Percentiles rank a stretch among this genome's conserved stretches.
phyloP scores from a whole-genome alignment of 345 rosid species.

The Melaleuca alternifolia region DNA sequence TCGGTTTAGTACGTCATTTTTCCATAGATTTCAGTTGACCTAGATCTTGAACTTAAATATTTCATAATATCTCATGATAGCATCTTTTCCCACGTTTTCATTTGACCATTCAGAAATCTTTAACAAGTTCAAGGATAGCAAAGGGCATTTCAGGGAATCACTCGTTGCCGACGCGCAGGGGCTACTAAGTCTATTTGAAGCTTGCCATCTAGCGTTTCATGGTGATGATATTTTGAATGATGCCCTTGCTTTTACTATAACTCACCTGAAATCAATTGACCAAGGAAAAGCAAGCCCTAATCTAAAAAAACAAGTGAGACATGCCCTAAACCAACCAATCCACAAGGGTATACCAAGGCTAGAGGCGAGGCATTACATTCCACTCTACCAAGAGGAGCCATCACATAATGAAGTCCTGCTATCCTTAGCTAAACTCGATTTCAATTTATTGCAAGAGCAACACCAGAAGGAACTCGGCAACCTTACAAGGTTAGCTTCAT shows the following conservation, averaged over 20 bases:
- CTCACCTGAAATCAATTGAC: slow-evolving; percentile 6
- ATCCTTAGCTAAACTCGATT: too few relatives aligned
- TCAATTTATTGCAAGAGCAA: too few relatives aligned
- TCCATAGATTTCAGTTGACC: too few relatives aligned
- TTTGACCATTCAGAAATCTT: slow-evolving; percentile 11
- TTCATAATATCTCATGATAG: neutral
- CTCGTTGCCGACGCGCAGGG: slow-evolving; percentile 2
- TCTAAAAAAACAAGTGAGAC: too few relatives aligned
- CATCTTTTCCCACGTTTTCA: neutral
- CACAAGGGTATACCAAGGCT: too few relatives aligned
- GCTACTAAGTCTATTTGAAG: slow-evolving; percentile 25
- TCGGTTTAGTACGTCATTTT: neutral
- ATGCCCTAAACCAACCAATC: too few relatives aligned
- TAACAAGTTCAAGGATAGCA: slow-evolving; percentile 7
- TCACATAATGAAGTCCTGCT: too few relatives aligned
- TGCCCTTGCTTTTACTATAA: slow-evolving; percentile 17
- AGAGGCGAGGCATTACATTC: too few relatives aligned
- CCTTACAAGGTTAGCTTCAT: too few relatives aligned
- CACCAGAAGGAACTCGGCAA: too few relatives aligned
- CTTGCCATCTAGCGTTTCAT: slow-evolving; percentile 8
- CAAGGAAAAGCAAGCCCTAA: too few relatives aligned
- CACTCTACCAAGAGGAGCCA: too few relatives aligned
- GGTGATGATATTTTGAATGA: slow-evolving; percentile 21
- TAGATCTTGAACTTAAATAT: neutral
- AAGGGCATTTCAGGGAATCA: neutral